A percentile compares a stretch with the other conserved stretches of the same genome.
phyloP scores from a whole-genome alignment of 345 rosid species.

The Euphorbia peplus region DNA sequence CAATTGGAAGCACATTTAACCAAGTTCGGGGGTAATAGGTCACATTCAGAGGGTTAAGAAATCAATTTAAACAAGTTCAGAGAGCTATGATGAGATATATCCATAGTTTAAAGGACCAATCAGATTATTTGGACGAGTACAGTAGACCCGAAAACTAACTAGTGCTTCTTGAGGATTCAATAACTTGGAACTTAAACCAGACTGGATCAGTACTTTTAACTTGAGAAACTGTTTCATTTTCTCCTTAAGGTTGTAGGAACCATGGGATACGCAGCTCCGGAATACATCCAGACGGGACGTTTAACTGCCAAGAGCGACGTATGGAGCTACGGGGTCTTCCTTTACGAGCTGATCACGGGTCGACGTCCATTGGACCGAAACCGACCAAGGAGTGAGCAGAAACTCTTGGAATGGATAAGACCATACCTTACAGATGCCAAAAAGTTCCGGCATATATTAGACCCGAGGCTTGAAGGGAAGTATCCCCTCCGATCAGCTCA shows the following conservation, averaged over 20 bases:
- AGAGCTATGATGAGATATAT: no score
- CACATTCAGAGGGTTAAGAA: no score
- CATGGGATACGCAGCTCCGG: slow-evolving; percentile 92
- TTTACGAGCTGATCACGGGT: slow-evolving; percentile 87
- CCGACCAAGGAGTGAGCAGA: slow-evolving; percentile 79
- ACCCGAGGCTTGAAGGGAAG: slow-evolving; percentile 64
- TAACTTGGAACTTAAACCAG: no score
- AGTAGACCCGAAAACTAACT: no score
- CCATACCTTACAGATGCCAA: slow-evolving; percentile 60
- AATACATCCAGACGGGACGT: slow-evolving; percentile 78
- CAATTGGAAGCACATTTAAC: no score
- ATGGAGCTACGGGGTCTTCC: slow-evolving; percentile 93
- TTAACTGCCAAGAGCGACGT: slow-evolving; percentile 81
- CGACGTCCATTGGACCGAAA: slow-evolving; percentile 73
- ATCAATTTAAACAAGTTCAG: no score
- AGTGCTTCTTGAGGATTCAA: no score
- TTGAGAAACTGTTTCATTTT: background rate
- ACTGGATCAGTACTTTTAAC: no score
- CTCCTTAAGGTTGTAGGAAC: slow-evolving; percentile 79
- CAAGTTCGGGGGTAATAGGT: no score
- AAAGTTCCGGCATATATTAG: slow-evolving; percentile 56
- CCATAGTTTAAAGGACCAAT: no score
- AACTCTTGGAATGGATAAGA: slow-evolving; percentile 81
- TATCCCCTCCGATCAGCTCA: slow-evolving; percentile 45
- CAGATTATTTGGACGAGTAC: no score